A percentile compares a stretch with the other conserved stretches of the same genome.
Evolutionary conservation across 2,329 filamentous ascomycete species (phyloP).

Genomic region (Aspergillus quadrilineatus): DNA sequence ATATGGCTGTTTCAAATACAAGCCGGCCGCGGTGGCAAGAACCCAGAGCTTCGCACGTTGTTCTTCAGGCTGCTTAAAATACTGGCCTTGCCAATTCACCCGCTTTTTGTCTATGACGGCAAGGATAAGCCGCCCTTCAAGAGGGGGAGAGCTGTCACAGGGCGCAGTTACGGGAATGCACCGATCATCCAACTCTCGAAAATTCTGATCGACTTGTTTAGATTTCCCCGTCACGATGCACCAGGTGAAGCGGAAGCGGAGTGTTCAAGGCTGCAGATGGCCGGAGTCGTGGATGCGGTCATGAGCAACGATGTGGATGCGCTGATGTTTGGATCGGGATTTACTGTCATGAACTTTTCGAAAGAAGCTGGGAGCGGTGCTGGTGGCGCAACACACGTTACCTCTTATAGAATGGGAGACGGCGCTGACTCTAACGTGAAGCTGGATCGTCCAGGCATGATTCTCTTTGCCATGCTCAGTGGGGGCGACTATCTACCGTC

Average conservation of each 20-base stretch:
- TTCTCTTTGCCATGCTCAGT: constrained; percentile 89
- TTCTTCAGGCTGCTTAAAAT: constrained; percentile 87
- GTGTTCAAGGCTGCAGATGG: constrained; percentile 79
- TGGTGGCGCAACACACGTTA: constrained; percentile 74
- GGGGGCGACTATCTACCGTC: constrained; percentile 91
- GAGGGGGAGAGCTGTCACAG: constrained; percentile 67
- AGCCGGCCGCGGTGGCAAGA: constrained; percentile 78
- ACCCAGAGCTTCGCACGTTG: constrained; percentile 84
- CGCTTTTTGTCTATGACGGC: constrained; percentile 88
- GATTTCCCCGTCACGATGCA: constrained; percentile 78
- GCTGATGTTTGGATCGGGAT: constrained; percentile 88
- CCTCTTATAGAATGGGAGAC: constrained; percentile 64
- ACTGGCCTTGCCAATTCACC: constrained; percentile 73
- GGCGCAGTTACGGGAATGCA: constrained; percentile 58
- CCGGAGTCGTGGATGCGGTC: constrained; percentile 86
- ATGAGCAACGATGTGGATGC: constrained; percentile 96
- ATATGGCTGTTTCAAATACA: constrained; percentile 98
- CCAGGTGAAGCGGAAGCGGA: constrained; percentile 96
- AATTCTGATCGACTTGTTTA: constrained; percentile 78
- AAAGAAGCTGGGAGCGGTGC: constrained; percentile 66
- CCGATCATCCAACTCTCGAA: constrained; percentile 74
- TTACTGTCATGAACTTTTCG: constrained; percentile 79
- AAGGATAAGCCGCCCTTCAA: constrained; percentile 84
- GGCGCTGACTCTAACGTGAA: constrained; percentile 30
- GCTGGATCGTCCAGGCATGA: constrained; percentile 83